Evolutionary conservation across 2,329 filamentous ascomycete genomes (phyloP).

Genomic region (Helotiales sp.): DNA sequence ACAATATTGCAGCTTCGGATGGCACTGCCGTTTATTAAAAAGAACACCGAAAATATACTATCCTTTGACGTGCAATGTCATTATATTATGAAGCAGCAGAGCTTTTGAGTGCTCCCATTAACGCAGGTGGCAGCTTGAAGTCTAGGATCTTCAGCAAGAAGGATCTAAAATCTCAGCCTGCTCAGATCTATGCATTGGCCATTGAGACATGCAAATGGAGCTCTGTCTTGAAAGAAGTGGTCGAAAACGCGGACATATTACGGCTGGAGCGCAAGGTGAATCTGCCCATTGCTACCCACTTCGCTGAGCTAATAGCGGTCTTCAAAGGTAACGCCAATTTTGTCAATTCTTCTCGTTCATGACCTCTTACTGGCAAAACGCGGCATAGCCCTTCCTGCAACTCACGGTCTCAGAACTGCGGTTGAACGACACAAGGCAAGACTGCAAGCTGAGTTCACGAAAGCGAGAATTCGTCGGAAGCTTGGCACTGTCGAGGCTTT

Average conservation of each 20-base stretch:
- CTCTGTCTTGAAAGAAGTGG: conserved; percentile 78
- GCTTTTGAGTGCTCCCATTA: conserved; percentile 63
- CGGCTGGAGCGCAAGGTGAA: conserved; percentile 75
- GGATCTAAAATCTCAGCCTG: conserved; percentile 72
- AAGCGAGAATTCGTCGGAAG: conserved; percentile 71
- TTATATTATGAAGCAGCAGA: conserved; percentile 90
- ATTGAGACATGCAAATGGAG: conserved; percentile 93
- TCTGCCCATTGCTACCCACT: background rate
- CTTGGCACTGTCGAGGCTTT: conserved; percentile 69
- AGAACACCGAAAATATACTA: background rate
- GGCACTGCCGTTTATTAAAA: background rate
- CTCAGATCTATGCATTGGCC: conserved; percentile 84
- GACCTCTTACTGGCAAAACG: conserved; percentile 80
- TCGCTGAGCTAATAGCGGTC: background rate
- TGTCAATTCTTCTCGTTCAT: conserved; percentile 82
- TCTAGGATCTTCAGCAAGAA: conserved; percentile 78
- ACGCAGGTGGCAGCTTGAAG: conserved; percentile 81
- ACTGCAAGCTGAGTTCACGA: conserved; percentile 78
- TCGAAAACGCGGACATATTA: conserved; percentile 77
- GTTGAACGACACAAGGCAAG: conserved; percentile 81
- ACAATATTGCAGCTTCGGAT: no score
- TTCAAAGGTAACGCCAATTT: conserved; percentile 73
- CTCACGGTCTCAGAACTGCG: conserved; percentile 73
- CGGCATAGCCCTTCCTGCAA: conserved; percentile 78
- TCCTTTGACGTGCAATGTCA: conserved; percentile 64